Evolutionary conservation across 352 stramenopile genomes (phyloP).

Genomic region (Thraustochytrium sp.): DNA sequence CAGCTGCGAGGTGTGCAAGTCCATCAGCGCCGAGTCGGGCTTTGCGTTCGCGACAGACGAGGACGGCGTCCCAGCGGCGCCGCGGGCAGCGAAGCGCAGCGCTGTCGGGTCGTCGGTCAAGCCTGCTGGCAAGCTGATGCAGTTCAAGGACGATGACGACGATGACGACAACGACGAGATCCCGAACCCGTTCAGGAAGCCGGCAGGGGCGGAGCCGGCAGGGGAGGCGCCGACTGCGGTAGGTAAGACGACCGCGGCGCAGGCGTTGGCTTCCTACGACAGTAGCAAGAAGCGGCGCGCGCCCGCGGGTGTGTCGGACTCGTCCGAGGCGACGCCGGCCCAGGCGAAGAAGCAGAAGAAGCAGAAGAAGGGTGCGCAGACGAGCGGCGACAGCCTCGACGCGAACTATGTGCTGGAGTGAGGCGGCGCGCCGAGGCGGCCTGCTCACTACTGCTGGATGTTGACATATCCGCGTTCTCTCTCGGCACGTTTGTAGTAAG

Average conservation of each 20-base stretch:
- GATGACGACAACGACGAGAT: background rate
- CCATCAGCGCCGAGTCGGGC: background rate
- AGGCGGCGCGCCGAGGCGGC: background rate
- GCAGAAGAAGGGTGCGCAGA: background rate
- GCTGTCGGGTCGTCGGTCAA: background rate
- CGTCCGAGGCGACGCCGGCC: no score
- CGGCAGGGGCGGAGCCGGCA: background rate
- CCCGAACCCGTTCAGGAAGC: background rate
- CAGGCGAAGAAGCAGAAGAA: background rate
- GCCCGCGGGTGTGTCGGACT: no score
- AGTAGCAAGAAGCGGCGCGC: no score
- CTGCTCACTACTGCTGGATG: no score
- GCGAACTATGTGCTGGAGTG: slow-evolving; percentile 7
- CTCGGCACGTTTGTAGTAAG: no score
- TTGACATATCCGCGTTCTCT: no score
- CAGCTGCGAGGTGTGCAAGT: background rate
- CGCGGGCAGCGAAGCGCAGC: background rate
- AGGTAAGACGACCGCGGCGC: no score
- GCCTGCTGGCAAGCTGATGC: background rate
- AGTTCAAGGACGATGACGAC: background rate
- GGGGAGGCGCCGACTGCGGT: no score
- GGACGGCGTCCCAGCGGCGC: background rate
- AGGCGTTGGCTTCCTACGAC: no score
- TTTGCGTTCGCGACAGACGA: background rate
- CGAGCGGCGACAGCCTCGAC: slow-evolving; percentile 14